phyloP scores from a whole-genome alignment of 352 stramenopile genomes.

The Phytophthora megakarya region DNA sequence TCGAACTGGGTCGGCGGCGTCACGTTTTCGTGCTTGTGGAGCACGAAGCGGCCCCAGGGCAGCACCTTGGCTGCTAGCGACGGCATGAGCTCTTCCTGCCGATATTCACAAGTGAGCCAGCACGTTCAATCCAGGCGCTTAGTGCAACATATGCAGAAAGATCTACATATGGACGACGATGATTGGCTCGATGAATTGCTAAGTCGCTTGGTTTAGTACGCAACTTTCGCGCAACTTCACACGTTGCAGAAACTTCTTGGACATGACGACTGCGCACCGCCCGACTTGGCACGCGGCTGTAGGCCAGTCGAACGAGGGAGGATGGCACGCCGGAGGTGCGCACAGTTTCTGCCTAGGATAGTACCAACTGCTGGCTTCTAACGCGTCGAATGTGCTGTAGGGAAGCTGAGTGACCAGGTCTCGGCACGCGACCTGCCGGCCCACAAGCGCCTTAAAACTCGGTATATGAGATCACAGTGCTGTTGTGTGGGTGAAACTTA shows the following conservation, averaged over 20 bases:
- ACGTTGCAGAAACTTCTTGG: not conserved
- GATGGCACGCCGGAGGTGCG: constrained; percentile 81
- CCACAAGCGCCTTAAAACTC: constrained; percentile 84
- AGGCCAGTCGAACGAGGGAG: constrained; percentile 85
- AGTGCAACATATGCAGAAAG: not conserved
- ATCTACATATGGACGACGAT: not conserved
- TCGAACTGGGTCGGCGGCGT: too few species aligned
- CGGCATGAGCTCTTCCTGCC: not conserved
- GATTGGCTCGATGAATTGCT: not conserved
- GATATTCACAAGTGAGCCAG: constrained; percentile 17
- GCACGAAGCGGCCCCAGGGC: constrained; percentile 65
- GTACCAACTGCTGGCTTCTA: not conserved
- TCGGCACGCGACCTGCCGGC: constrained; percentile 81
- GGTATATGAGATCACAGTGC: constrained; percentile 31
- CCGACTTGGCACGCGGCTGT: constrained; percentile 88
- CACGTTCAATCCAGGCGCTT: not conserved
- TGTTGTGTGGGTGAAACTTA: not conserved
- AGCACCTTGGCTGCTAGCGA: constrained; percentile 14
- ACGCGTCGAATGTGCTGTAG: constrained; percentile 32
- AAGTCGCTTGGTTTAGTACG: not conserved
- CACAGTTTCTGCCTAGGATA: not conserved
- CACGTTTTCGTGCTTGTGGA: constrained; percentile 31
- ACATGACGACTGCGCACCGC: constrained; percentile 87
- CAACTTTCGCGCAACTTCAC: not conserved
- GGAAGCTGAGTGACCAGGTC: constrained; percentile 79